Conservation (phyloP, 83 land plant genomes). For the Diphasiastrum complanatum region DNA sequence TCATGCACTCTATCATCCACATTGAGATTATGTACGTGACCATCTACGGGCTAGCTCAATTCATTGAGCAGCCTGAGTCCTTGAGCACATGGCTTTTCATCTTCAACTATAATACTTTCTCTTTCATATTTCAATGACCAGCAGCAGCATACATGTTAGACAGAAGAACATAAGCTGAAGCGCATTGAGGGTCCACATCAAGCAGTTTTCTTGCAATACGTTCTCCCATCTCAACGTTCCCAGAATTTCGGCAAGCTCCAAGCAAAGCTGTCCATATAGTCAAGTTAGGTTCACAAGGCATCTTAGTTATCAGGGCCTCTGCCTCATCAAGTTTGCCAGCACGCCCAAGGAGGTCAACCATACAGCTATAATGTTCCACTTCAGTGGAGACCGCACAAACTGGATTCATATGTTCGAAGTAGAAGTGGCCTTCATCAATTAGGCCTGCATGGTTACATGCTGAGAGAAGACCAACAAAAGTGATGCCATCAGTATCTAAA, state of each 20-base stretch:
- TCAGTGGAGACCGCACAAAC: slow-evolving; percentile 10
- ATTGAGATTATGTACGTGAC: no score
- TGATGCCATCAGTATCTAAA: no score
- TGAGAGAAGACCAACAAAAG: no score
- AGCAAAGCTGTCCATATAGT: slow-evolving; percentile 5
- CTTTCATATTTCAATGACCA: neutral
- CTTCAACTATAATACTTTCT: slow-evolving; percentile 2
- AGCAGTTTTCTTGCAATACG: neutral
- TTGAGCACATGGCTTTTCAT: neutral
- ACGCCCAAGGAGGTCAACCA: slow-evolving; percentile 34
- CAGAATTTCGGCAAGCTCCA: neutral
- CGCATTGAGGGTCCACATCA: neutral
- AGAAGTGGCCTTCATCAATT: slow-evolving; percentile 17
- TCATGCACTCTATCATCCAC: no score
- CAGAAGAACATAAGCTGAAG: slow-evolving; percentile 6
- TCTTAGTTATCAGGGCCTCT: neutral
- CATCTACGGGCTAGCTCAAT: no score
- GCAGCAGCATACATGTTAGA: slow-evolving; percentile 14
- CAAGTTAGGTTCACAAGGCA: slow-evolving; percentile 6
- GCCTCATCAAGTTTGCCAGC: slow-evolving; percentile 33
- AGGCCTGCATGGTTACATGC: slow-evolving; percentile 34
- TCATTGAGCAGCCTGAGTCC: neutral
- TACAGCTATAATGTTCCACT: slow-evolving; percentile 27
- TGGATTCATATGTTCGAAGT: slow-evolving; percentile 22
- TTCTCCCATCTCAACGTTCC: neutral